Evolutionary conservation across 148 eudicot genomes (phyloP).

Genomic region (Rhododendron kiyosumense): DNA sequence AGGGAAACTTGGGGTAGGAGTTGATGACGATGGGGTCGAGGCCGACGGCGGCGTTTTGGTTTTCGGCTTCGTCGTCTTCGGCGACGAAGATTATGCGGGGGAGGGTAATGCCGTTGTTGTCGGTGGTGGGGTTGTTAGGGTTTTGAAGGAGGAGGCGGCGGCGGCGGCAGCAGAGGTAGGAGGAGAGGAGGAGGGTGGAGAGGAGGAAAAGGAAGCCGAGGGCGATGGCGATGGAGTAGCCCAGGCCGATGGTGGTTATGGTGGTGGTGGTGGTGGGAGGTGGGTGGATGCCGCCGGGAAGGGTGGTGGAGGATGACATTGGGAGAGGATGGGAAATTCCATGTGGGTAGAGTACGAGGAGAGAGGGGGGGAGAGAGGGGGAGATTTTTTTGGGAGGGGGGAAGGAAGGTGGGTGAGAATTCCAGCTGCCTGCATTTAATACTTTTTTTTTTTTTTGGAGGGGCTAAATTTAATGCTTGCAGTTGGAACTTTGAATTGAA

Average conservation of each 20-base stretch:
- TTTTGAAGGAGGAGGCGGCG: slow-evolving; percentile 11
- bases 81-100: slow-evolving; percentile 77
- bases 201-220: slow-evolving; percentile 78
- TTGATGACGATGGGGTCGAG: slow-evolving; percentile 59
- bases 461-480: background rate
- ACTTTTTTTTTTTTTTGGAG: background rate
- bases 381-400: background rate
- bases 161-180: slow-evolving; percentile 65
- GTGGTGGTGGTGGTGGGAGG: slow-evolving; percentile 2
- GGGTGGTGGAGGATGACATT: slow-evolving; percentile 34
- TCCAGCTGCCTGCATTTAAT: slow-evolving; percentile 54
- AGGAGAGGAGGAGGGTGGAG: slow-evolving; percentile 57
- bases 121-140: background rate
- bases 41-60: slow-evolving; percentile 49
- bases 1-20: slow-evolving; percentile 73
- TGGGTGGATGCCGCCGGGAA: slow-evolving; percentile 10
- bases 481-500: background rate
- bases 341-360: slow-evolving; percentile 24
- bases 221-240: slow-evolving; percentile 76
- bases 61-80: slow-evolving; percentile 39
- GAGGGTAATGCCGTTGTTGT: slow-evolving; percentile 33
- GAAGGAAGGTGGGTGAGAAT: slow-evolving; percentile 31
- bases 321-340: slow-evolving; percentile 22
- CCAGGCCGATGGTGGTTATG: slow-evolving; percentile 53
- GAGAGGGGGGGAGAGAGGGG: background rate